A percentile compares a stretch with the other conserved stretches of the same genome.
Conservation (phyloP, 1,284 basidiomycete genomes). For the Vanrija sp. region DNA sequence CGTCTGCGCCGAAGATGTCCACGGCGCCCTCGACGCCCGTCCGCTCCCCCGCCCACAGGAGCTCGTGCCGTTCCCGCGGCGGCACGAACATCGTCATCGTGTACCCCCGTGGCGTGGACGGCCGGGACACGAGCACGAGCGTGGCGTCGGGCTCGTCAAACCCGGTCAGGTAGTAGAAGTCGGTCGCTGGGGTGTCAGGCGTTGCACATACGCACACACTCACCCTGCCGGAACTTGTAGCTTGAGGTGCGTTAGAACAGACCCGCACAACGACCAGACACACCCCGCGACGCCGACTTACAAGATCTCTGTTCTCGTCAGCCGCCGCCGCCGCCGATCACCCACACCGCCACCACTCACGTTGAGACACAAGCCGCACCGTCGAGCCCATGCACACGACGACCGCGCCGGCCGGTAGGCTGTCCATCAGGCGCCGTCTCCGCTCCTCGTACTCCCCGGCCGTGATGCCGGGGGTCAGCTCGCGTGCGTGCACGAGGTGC, state of each 20-base stretch:
- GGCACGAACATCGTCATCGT: slow-evolving; percentile 83
- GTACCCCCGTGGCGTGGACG: slow-evolving; percentile 70
- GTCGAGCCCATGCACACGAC: slow-evolving; percentile 78
- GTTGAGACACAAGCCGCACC: slow-evolving; percentile 80
- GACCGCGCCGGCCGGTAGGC: slow-evolving; percentile 68
- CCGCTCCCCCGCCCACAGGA: slow-evolving; percentile 88
- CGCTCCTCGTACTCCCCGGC: slow-evolving; percentile 77
- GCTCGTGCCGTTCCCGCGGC: slow-evolving; percentile 69
- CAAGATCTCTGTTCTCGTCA: slow-evolving; percentile 53
- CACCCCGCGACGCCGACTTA: slow-evolving; percentile 36
- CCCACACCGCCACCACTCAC: slow-evolving; percentile 54
- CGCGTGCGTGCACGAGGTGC: slow-evolving; percentile 64
- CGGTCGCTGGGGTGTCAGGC: slow-evolving; percentile 56
- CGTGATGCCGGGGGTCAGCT: slow-evolving; percentile 83
- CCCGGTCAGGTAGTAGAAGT: slow-evolving; percentile 92
- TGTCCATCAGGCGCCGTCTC: slow-evolving; percentile 67
- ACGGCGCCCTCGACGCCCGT: slow-evolving; percentile 62
- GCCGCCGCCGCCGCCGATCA: background rate
- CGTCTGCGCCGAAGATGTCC: slow-evolving; percentile 69
- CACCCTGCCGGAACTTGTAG: slow-evolving; percentile 85
- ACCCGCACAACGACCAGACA: background rate
- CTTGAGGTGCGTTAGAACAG: slow-evolving; percentile 48
- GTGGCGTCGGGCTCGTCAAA: slow-evolving; percentile 92
- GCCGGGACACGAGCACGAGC: slow-evolving; percentile 59
- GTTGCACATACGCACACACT: background rate